Percentiles rank a stretch among this genome's conserved stretches.
phyloP scores from a whole-genome alignment of 1,284 basidiomycete species.

The Volvariella surrecta region DNA sequence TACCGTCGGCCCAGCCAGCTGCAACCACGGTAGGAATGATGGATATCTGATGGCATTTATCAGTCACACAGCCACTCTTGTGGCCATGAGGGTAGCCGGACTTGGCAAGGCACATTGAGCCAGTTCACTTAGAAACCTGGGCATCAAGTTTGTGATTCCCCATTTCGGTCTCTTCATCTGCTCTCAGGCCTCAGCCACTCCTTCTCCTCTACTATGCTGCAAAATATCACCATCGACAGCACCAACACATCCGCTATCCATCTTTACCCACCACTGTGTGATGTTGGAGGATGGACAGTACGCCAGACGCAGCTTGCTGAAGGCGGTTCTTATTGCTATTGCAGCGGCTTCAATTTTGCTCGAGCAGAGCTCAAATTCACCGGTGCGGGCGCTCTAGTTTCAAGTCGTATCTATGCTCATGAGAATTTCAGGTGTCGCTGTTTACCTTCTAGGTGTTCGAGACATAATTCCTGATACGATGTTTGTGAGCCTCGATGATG shows the following conservation, averaged over 20 bases:
- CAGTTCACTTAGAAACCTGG: too few relatives aligned
- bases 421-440: neutral
- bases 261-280: neutral
- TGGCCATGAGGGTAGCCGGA: too few relatives aligned
- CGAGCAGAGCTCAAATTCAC: neutral
- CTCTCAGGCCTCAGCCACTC: too few relatives aligned
- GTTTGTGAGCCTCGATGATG: neutral
- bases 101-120: too few relatives aligned
- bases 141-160: too few relatives aligned
- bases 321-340: neutral
- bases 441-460: neutral
- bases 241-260: neutral
- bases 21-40: too few relatives aligned
- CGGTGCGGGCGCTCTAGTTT: neutral
- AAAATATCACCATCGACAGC: neutral
- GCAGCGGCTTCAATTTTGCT: neutral
- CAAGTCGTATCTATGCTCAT: neutral
- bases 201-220: neutral
- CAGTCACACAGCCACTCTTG: too few relatives aligned
- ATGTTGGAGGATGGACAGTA: neutral
- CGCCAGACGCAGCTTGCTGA: neutral
- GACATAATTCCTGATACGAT: neutral
- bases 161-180: too few relatives aligned
- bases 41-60: too few relatives aligned
- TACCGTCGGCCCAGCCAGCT: too few relatives aligned